phyloP scores from a whole-genome alignment of 108 stramenopile genomes.

The Stephanodiscus minutulus region DNA sequence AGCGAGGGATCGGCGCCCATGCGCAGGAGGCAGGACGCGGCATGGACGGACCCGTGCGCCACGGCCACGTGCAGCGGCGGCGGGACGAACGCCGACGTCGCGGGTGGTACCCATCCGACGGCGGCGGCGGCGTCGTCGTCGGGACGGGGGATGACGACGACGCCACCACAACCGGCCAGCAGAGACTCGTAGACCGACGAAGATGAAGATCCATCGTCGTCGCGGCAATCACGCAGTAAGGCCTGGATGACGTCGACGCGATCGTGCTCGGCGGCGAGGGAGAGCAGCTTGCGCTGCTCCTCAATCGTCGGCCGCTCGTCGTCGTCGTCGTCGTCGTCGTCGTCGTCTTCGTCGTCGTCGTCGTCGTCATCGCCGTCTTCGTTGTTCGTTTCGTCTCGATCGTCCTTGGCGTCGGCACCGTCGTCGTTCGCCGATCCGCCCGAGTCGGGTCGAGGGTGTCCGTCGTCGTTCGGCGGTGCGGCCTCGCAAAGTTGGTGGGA shows the following conservation, averaged over 20 bases:
- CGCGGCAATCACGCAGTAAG: constrained; percentile 33
- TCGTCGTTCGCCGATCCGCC: neutral
- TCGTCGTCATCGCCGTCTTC: constrained; percentile 31
- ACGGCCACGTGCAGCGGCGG: constrained; percentile 85
- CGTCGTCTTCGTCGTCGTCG: constrained; percentile 13
- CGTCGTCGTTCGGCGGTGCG: neutral
- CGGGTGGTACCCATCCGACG: constrained; percentile 2
- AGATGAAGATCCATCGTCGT: neutral
- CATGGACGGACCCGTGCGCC: constrained; percentile 71
- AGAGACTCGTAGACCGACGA: neutral
- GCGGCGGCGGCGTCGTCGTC: neutral
- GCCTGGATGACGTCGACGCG: constrained; percentile 84
- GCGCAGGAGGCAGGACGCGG: constrained; percentile 73
- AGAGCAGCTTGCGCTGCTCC: constrained; percentile 75
- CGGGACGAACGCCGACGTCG: constrained; percentile 29
- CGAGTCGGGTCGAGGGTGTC: neutral
- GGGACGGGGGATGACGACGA: neutral
- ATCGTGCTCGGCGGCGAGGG: constrained; percentile 88
- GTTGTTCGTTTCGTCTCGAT: constrained; percentile 13
- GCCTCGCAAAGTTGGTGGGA: too few species aligned
- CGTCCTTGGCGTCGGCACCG: neutral
- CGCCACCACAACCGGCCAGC: constrained; percentile 3
- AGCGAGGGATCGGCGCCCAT: constrained; percentile 86
- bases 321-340: constrained; percentile 55
- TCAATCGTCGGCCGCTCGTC: constrained; percentile 58